phyloP scores from a whole-genome alignment of 164 flowering plant genomes.

The Vitis labrusca region DNA sequence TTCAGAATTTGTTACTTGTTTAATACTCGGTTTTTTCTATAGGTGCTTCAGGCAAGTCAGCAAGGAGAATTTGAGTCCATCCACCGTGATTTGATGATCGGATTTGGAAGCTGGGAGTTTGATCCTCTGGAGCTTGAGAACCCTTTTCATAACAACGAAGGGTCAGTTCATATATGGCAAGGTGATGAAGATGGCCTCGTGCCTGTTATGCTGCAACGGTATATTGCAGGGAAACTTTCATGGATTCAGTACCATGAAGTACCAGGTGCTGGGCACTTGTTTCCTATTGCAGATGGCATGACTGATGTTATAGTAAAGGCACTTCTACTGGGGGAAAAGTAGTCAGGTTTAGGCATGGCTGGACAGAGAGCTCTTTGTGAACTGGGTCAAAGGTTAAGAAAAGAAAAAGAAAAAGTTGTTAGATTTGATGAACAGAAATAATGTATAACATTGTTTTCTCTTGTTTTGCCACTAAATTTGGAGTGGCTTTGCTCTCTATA shows the following conservation, averaged over 20 bases:
- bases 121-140: slow-evolving; percentile 47
- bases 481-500: no score
- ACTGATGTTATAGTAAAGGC: slow-evolving; percentile 34
- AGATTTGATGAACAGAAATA: no score
- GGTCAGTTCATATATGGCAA: slow-evolving; percentile 65
- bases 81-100: slow-evolving; percentile 51
- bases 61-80: slow-evolving; percentile 58
- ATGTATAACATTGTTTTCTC: no score
- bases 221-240: slow-evolving; percentile 42
- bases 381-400: no score
- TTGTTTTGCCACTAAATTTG: no score
- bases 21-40: background rate
- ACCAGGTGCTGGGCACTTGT: slow-evolving; percentile 51
- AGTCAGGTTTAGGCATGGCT: background rate
- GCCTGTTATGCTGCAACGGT: slow-evolving; percentile 49
- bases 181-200: slow-evolving; percentile 56
- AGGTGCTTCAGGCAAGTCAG: slow-evolving; percentile 31
- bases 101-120: slow-evolving; percentile 62
- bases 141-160: slow-evolving; percentile 51
- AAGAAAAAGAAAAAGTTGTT: no score
- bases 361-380: no score
- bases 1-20: background rate
- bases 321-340: slow-evolving; percentile 25
- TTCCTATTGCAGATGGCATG: slow-evolving; percentile 30
- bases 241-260: slow-evolving; percentile 70